phyloP scores from a whole-genome alignment of 345 rosid genomes.

The Hevea brasiliensis region DNA sequence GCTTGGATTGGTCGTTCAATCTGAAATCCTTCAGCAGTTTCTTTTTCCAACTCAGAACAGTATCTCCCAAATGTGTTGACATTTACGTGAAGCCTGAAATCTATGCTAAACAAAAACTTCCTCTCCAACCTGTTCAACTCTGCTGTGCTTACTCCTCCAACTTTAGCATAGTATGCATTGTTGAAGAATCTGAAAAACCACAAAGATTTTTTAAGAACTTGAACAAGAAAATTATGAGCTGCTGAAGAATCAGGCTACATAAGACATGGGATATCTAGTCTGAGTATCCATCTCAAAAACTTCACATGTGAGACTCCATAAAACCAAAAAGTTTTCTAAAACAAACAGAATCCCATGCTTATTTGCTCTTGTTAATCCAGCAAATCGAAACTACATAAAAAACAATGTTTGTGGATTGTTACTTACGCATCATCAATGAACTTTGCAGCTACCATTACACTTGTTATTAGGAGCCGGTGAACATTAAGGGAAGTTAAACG shows the following conservation, averaged over 20 bases:
- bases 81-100: slow-evolving; percentile 80
- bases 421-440: slow-evolving; percentile 81
- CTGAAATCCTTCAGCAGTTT: slow-evolving; percentile 39
- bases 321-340: not conserved
- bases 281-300: not conserved
- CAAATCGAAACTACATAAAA: not conserved
- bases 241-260: not conserved
- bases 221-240: not conserved
- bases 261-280: not conserved
- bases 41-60: slow-evolving; percentile 67
- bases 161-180: slow-evolving; percentile 88
- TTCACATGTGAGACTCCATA: no score
- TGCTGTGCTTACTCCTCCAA: slow-evolving; percentile 80
- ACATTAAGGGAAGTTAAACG: slow-evolving; percentile 66
- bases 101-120: slow-evolving; percentile 69
- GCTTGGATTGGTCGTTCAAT: slow-evolving; percentile 53
- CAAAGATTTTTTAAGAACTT: not conserved
- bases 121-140: slow-evolving; percentile 85
- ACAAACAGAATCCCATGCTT: not conserved
- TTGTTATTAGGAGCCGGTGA: slow-evolving; percentile 81
- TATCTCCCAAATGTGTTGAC: slow-evolving; percentile 55
- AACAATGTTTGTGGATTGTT: not conserved
- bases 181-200: slow-evolving; percentile 67
- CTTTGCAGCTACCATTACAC: slow-evolving; percentile 83
- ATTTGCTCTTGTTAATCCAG: not conserved